Evolutionary conservation across 2,329 filamentous ascomycete species (phyloP).

Genomic region (Trichoderma lentiforme): DNA sequence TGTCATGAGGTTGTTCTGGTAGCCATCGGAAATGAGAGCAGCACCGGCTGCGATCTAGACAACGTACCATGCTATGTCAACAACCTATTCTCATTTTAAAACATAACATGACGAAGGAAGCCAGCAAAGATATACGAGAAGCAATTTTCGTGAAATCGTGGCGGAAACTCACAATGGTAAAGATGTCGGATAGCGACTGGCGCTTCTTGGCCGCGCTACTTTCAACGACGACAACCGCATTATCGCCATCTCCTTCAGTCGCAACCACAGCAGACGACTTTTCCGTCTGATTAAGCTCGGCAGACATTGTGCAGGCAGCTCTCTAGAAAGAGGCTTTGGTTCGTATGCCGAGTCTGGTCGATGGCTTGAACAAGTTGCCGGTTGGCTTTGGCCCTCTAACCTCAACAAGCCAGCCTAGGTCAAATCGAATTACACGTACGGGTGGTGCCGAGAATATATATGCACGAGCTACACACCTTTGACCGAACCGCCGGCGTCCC

Average conservation of each 20-base stretch:
- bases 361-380: neutral
- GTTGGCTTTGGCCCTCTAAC: neutral
- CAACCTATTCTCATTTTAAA: neutral
- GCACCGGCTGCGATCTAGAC: conserved; percentile 30
- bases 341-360: neutral
- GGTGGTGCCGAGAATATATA: conserved; percentile 8
- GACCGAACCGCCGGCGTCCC: neutral
- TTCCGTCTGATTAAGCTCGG: neutral
- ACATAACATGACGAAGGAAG: neutral
- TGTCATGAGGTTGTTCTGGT: conserved; percentile 38
- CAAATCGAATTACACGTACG: neutral
- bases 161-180: conserved; percentile 25
- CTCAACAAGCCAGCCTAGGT: neutral
- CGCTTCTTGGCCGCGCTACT: conserved; percentile 17
- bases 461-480: neutral
- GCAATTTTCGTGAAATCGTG: no score
- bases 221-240: neutral
- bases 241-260: neutral
- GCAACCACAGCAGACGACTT: neutral
- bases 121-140: neutral
- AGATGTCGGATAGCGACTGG: conserved; percentile 27
- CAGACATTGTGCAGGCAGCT: neutral
- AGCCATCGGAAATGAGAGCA: conserved; percentile 36
- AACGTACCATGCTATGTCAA: neutral
- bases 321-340: neutral